Evolutionary conservation across 2,329 filamentous ascomycete genomes (phyloP).

Genomic region (Fulvia fulva): DNA sequence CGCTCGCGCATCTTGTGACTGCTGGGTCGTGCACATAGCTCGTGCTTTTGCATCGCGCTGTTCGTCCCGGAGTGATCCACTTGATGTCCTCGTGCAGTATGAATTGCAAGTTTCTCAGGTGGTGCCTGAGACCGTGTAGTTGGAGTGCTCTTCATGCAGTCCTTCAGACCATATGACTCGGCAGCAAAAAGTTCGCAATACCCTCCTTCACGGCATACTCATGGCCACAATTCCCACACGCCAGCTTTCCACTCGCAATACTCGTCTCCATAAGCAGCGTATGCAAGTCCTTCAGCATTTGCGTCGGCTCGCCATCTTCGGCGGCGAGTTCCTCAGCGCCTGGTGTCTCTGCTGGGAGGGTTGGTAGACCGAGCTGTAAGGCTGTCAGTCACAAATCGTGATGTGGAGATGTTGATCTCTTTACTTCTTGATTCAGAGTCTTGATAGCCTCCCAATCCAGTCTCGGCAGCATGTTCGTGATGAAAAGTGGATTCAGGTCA

Average conservation of each 20-base stretch:
- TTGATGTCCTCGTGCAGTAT: background rate
- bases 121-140: background rate
- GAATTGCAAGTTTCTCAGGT: background rate
- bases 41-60: too few species aligned
- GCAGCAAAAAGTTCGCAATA: slow-evolving; percentile 92
- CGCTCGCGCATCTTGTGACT: too few species aligned
- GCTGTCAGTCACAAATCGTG: background rate
- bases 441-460: slow-evolving; percentile 83
- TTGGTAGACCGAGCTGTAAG: slow-evolving; percentile 70
- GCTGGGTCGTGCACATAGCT: too few species aligned
- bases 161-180: slow-evolving; percentile 74
- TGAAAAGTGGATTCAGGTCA: slow-evolving; percentile 73
- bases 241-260: slow-evolving; percentile 80
- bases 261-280: slow-evolving; percentile 82
- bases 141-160: background rate
- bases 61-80: too few species aligned
- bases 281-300: slow-evolving; percentile 74
- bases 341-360: slow-evolving; percentile 52
- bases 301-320: slow-evolving; percentile 59
- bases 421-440: slow-evolving; percentile 71
- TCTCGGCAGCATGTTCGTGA: slow-evolving; percentile 79
- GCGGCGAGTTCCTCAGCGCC: slow-evolving; percentile 41
- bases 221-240: slow-evolving; percentile 87
- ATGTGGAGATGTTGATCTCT: background rate
- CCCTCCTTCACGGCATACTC: slow-evolving; percentile 94